Base-by-base conservation (phyloP, 495 filamentous ascomycete genomes). In the Geopyxis carbonaria region DNA sequence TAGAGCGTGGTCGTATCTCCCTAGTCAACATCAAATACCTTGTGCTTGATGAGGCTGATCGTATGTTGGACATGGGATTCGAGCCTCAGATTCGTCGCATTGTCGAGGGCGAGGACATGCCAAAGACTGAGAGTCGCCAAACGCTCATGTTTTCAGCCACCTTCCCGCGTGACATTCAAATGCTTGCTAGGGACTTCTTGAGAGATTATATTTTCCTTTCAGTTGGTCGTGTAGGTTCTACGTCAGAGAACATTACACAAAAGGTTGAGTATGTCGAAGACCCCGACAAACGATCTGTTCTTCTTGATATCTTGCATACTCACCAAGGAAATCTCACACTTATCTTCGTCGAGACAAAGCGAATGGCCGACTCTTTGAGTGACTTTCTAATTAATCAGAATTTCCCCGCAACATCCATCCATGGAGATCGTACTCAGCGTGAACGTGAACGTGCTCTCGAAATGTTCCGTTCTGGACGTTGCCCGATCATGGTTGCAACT, bases 111-210 rank as follows among this genome's bases (percentile, higher is more conserved):
- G 50, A 48, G 32, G 50, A 55, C 34, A 55, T 63, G 58, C 89
- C 92, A 32, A 73, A 80, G 35, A 81, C 93, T 48, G 78, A 74
- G 4, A 78, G 85, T 38, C 66, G 83, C 66, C 61, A 74, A 60
- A 14, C 93, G 80, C 61, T 93, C 68, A 83, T 97, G 70, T 94
- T 94, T 47, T 93, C 83, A 2, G 89, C 89, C 8, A 94, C 89
- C 0, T 95, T 95, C 55, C 75, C 80, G 15, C 80, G 76, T 61
- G 57, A 61, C 0, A 74, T 76, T 48, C 85, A 83, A 28, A 61
- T 76, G 23, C 59, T 94, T 21, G 89, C 86, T 5, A 70, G 68
- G 29, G 61, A 76, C 7, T 79, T 82, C 53, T 68, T 97, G 38
- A 62, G 72, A 2, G 61, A 68, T 36, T 72, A 83, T 48, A 66